Evolutionary conservation across 1,284 basidiomycete species (phyloP).

Genomic region (Xanthoconium separans): DNA sequence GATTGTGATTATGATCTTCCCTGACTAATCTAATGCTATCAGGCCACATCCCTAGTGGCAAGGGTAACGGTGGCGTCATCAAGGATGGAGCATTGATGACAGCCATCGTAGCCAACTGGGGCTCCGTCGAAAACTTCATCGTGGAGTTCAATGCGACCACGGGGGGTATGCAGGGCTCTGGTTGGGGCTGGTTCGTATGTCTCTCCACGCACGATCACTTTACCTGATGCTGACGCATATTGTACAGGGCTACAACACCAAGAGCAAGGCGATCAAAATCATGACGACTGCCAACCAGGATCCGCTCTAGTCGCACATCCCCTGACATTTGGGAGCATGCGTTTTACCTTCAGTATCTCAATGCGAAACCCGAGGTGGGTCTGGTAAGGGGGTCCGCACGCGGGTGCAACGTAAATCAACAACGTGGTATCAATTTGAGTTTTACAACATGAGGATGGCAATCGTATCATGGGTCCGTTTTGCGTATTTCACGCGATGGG

Average conservation of each 20-base stretch:
- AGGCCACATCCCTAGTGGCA: constrained; percentile 77
- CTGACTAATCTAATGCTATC: constrained; percentile 3
- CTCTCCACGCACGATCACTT: no score
- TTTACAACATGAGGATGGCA: no score
- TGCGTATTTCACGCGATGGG: no score
- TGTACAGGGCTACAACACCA: constrained; percentile 56
- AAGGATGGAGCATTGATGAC: constrained; percentile 65
- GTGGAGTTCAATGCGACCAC: constrained; percentile 75
- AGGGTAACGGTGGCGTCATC: constrained; percentile 62
- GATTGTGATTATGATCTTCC: constrained; percentile 16
- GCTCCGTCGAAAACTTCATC: constrained; percentile 68
- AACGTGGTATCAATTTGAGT: no score
- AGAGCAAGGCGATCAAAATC: constrained; percentile 68
- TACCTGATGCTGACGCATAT: neutral
- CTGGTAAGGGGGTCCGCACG: no score
- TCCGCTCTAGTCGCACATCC: constrained; percentile 72
- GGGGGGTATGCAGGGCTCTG: constrained; percentile 84
- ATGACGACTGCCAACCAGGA: constrained; percentile 88
- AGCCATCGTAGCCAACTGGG: constrained; percentile 67
- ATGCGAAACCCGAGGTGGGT: constrained; percentile 73
- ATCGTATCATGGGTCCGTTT: no score
- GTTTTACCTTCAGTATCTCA: constrained; percentile 78
- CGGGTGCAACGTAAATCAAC: no score
- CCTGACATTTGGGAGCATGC: constrained; percentile 87
- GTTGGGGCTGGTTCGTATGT: constrained; percentile 91